Conservation (phyloP, 345 rosid genomes). For the Mercurialis annua region DNA sequence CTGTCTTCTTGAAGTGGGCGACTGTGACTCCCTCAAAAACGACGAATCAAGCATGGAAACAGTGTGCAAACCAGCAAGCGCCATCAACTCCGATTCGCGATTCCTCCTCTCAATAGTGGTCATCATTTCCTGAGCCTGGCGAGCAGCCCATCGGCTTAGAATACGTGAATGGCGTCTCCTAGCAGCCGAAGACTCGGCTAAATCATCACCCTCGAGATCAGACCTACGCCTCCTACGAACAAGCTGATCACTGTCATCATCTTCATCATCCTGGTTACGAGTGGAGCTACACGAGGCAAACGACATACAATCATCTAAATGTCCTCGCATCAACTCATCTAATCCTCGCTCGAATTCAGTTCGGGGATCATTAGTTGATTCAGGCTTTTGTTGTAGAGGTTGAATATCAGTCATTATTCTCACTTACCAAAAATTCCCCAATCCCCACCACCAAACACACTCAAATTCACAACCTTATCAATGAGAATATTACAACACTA, state of each 20-base stretch:
- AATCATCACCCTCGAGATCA: slow-evolving; percentile 76
- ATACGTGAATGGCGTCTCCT: slow-evolving; percentile 83
- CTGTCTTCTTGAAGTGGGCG: slow-evolving; percentile 68
- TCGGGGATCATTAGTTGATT: slow-evolving; percentile 53
- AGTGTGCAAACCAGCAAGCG: slow-evolving; percentile 88
- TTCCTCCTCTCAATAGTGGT: slow-evolving; percentile 95
- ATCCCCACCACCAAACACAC: slow-evolving; percentile 12
- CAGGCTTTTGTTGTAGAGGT: slow-evolving; percentile 70
- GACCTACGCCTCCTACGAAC: slow-evolving; percentile 85
- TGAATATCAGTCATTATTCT: slow-evolving; percentile 84
- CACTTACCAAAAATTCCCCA: slow-evolving; percentile 23
- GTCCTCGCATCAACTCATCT: slow-evolving; percentile 93
- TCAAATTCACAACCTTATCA: slow-evolving; percentile 23
- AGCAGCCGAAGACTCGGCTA: slow-evolving; percentile 93
- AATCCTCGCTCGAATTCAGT: slow-evolving; percentile 66
- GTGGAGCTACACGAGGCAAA: slow-evolving; percentile 83
- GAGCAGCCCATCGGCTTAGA: slow-evolving; percentile 89
- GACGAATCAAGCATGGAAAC: slow-evolving; percentile 97
- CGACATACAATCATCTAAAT: slow-evolving; percentile 79
- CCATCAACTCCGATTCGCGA: slow-evolving; percentile 94
- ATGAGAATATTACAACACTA: slow-evolving; percentile 3
- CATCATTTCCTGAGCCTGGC: slow-evolving; percentile 99
- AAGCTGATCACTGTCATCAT: slow-evolving; percentile 73
- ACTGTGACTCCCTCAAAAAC: slow-evolving; percentile 85
- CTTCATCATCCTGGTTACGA: slow-evolving; percentile 61